These are phyloP conservation scores for Saturnispora halmiae DNA, from an alignment of 805 yeast genomes.

Conservation along the genomic window DNA sequence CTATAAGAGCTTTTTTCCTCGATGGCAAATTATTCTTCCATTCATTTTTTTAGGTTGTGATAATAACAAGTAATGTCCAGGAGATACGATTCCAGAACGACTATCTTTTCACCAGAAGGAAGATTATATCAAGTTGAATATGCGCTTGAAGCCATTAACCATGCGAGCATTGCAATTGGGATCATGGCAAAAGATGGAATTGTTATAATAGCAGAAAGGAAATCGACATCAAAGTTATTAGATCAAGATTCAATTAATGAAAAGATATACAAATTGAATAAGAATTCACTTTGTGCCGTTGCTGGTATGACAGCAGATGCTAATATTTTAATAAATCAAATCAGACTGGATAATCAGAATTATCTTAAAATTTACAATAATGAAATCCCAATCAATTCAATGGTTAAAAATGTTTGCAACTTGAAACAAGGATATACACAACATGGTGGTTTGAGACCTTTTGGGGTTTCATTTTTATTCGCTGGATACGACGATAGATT, in stretches of 20 bases:
- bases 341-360: constrained; percentile 77
- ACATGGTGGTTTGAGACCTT: constrained; percentile 97
- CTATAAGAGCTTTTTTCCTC: too few species aligned
- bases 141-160: constrained; percentile 77
- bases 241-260: constrained; percentile 94
- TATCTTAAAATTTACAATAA: constrained; percentile 82
- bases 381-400: constrained; percentile 85
- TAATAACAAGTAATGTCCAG: constrained; percentile 48
- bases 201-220: constrained; percentile 93
- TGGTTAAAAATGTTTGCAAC: constrained; percentile 85
- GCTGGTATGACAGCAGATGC: constrained; percentile 99
- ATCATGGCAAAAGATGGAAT: constrained; percentile 76
- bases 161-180: constrained; percentile 79
- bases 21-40: constrained; percentile 1
- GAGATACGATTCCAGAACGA: constrained; percentile 98
- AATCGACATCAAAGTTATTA: constrained; percentile 82
- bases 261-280: constrained; percentile 79
- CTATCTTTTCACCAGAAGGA: constrained; percentile 98
- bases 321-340: constrained; percentile 74
- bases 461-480: constrained; percentile 91
- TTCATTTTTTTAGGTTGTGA: neutral
- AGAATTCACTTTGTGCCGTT: constrained; percentile 68
- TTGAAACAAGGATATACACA: constrained; percentile 97
- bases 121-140: constrained; percentile 95
- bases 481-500: constrained; percentile 91